phyloP scores from a whole-genome alignment of 139 green algal genomes.

The Chlorella vulgaris region DNA sequence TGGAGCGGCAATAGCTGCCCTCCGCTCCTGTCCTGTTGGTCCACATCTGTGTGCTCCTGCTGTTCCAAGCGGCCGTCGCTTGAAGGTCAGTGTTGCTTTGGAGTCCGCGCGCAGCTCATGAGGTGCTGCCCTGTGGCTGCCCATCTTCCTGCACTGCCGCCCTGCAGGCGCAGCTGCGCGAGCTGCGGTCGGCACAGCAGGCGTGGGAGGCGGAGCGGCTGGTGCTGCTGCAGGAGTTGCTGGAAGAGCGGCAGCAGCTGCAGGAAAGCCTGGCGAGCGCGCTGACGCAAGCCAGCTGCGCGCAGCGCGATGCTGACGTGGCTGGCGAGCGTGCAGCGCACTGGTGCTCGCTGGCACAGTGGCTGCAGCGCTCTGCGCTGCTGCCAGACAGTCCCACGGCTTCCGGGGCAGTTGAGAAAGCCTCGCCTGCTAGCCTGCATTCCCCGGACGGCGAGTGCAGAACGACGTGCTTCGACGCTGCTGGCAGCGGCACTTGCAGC shows the following conservation, averaged over 20 bases:
- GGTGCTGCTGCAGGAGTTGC: not conserved
- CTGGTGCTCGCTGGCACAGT: constrained; percentile 20
- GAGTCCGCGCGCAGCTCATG: too few relatives aligned
- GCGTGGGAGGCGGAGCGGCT: constrained; percentile 11
- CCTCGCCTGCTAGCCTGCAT: not conserved
- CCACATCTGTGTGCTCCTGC: too few relatives aligned
- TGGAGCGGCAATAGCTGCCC: not conserved
- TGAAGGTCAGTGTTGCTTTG: too few relatives aligned
- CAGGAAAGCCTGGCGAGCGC: constrained; percentile 4
- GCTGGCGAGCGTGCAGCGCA: constrained; percentile 10
- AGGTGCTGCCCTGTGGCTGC: too few relatives aligned
- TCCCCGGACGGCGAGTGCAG: not conserved
- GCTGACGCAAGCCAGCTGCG: constrained; percentile 7
- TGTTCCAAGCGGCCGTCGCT: too few relatives aligned
- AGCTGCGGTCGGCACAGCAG: constrained; percentile 9
- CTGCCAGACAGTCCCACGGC: not conserved
- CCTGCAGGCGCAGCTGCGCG: constrained; percentile 1
- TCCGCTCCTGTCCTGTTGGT: not conserved
- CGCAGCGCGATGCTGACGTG: constrained; percentile 1
- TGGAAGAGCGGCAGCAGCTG: constrained; percentile 24
- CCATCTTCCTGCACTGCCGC: not conserved
- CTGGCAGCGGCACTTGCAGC: not conserved
- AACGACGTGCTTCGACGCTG: not conserved
- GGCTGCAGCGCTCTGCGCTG: constrained; percentile 15
- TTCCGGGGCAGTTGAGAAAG: not conserved